phyloP scores from a whole-genome alignment of 106 monocot genomes.

The Apostasia shenzhenica region DNA sequence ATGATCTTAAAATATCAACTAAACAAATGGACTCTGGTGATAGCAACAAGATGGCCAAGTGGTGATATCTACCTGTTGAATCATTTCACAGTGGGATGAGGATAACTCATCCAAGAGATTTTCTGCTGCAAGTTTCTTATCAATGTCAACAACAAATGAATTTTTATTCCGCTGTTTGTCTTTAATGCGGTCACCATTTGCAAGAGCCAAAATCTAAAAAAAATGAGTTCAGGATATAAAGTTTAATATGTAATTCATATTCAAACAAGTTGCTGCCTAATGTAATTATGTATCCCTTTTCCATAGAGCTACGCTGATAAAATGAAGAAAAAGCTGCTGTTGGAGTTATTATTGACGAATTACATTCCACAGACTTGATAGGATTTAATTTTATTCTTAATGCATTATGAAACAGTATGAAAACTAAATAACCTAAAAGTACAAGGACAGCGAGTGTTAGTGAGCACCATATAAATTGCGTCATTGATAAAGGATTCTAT shows the following conservation, averaged over 20 bases:
- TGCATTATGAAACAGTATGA: no score
- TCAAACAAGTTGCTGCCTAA: neutral
- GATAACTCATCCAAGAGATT: slow-evolving; percentile 78
- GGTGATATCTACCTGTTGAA: slow-evolving; percentile 55
- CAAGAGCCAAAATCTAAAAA: slow-evolving; percentile 83
- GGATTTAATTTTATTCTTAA: no score
- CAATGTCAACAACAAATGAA: slow-evolving; percentile 93
- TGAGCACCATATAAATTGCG: no score
- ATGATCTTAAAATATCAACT: neutral
- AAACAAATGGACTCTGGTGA: neutral
- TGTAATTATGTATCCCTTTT: neutral
- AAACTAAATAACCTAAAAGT: no score
- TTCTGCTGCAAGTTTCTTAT: slow-evolving; percentile 91
- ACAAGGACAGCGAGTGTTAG: no score
- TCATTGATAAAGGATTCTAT: no score
- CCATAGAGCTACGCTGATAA: no score
- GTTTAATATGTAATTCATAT: neutral
- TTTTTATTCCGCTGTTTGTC: slow-evolving; percentile 88
- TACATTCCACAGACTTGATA: no score
- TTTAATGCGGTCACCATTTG: slow-evolving; percentile 97
- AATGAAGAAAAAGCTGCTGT: no score
- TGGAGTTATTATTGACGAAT: no score
- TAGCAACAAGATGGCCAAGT: neutral
- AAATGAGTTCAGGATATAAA: slow-evolving; percentile 4
- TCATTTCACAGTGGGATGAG: slow-evolving; percentile 65